Percentiles rank a stretch among this genome's conserved stretches.
These are phyloP conservation scores for Ceratocystis diversiconidia DNA, from an alignment of 2,329 filamentous ascomycete genomes.

Conservation along the genomic window DNA sequence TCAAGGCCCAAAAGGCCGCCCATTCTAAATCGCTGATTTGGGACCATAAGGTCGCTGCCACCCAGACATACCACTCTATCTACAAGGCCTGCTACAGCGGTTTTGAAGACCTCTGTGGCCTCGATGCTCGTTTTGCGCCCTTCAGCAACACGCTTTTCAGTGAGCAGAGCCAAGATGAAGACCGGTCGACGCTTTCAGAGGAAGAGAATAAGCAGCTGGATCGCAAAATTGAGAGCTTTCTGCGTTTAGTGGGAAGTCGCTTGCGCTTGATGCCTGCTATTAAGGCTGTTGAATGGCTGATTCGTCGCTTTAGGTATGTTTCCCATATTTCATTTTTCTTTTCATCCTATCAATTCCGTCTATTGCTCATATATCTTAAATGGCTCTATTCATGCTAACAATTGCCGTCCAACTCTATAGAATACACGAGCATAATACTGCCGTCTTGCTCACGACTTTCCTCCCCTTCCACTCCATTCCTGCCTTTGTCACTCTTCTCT, in stretches of 20 bases:
- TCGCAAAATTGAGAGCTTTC: constrained; percentile 62
- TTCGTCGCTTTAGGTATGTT: constrained; percentile 70
- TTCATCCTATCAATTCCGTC: neutral
- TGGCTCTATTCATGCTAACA: constrained; percentile 1
- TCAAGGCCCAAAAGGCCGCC: constrained; percentile 81
- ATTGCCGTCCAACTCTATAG: constrained; percentile 31
- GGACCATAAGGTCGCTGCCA: constrained; percentile 67
- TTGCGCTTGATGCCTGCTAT: constrained; percentile 75
- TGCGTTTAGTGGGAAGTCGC: constrained; percentile 62
- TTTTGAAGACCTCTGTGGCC: constrained; percentile 76
- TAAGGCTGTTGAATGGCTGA: constrained; percentile 87
- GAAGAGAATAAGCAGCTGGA: constrained; percentile 74
- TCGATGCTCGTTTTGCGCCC: constrained; percentile 63
- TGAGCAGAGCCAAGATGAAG: constrained; percentile 79
- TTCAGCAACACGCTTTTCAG: constrained; percentile 77
- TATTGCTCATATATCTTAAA: neutral
- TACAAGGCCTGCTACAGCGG: constrained; percentile 79
- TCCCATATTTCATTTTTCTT: neutral
- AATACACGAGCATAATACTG: constrained; percentile 82
- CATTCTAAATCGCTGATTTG: constrained; percentile 94
- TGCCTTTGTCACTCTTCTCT: constrained; percentile 71
- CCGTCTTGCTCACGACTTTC: constrained; percentile 66
- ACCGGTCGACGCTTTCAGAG: constrained; percentile 69
- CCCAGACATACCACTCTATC: constrained; percentile 80
- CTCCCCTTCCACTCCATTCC: constrained; percentile 82